Evolutionary conservation across 1,284 basidiomycete genomes (phyloP), one percentile per base, ranked within the genome.

Genomic region (Agaricales sp.): DNA sequence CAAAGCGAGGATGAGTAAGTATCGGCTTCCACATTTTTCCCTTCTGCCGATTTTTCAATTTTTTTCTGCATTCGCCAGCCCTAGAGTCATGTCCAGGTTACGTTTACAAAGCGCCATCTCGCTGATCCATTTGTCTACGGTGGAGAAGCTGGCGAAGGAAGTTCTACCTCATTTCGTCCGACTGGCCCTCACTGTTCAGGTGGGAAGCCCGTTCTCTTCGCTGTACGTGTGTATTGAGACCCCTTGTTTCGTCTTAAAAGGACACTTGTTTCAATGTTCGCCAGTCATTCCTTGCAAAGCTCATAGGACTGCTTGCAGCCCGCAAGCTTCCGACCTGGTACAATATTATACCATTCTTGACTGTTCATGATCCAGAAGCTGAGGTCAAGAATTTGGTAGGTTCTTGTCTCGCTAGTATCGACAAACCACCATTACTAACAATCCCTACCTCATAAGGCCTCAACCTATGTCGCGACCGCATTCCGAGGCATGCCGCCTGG

Each of bases 241-340:
- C 16, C 20, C 24, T 48, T 25, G 35, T 39, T n/a, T 43, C 22
- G 13, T 13, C 41, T 41, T 25, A 14, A 23, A 54, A 94, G 86
- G 95, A 99, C 60, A 73, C 88, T 1, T 90, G 83, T 59, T 97
- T 84, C 62, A 79, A 89, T 54, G 91, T 99, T 39, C 89, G 96
- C 38, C 70, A 80, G 50, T 65, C 60, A 2, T 91, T 96, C 66
- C 63, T 98, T 47, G 76, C 73, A 45, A 95, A 94, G 65, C 68
- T 95, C 3, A 67, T 85, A 3, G 61, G 71, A 3, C 70, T 89
- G 26, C 64, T 92, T 11, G 70, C 75, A 23, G 63, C 66, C 4
- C 74, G 79, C 26, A 80, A 82, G 62, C 68, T 95, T 4, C 75
- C 81, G 13, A 61, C 82, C 0, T 73, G 79, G 20, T 97, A 85